These are phyloP conservation scores for Viola odorata DNA, from an alignment of 345 rosid species.

Conservation along the genomic window DNA sequence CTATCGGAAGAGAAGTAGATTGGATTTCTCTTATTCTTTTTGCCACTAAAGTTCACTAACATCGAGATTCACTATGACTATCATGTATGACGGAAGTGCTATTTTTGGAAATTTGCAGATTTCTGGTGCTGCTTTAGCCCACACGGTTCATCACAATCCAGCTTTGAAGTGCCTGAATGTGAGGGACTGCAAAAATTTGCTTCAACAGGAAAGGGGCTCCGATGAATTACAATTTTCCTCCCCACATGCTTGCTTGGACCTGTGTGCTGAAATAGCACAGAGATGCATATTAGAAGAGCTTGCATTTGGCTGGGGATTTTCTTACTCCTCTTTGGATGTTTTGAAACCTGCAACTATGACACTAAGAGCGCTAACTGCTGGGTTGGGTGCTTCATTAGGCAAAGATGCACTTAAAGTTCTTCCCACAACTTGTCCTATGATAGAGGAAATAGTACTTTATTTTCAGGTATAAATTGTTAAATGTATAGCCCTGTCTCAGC, in stretches of 20 bases:
- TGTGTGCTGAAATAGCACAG: constrained; percentile 36
- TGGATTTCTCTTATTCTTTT: too few relatives aligned
- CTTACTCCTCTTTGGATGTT: constrained; percentile 42
- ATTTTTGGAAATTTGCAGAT: constrained; percentile 39
- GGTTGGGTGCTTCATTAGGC: constrained; percentile 71
- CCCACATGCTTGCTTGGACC: constrained; percentile 21
- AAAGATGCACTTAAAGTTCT: constrained; percentile 48
- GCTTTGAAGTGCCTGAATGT: constrained; percentile 56
- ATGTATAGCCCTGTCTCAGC: too few relatives aligned
- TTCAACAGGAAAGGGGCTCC: constrained; percentile 26
- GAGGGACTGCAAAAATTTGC: constrained; percentile 58
- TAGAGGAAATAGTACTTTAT: constrained; percentile 50
- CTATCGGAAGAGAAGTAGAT: too few relatives aligned
- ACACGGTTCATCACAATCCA: constrained; percentile 43
- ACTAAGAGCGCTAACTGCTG: constrained; percentile 45
- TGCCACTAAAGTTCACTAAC: too few relatives aligned
- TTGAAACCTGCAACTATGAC: constrained; percentile 49
- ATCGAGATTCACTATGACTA: too few relatives aligned
- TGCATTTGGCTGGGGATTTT: constrained; percentile 73
- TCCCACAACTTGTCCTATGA: constrained; percentile 51
- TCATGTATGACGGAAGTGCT: too few relatives aligned
- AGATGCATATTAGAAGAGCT: constrained; percentile 49
- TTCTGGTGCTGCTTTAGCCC: constrained; percentile 48
- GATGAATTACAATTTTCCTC: constrained; percentile 20
- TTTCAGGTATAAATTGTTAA: constrained; percentile 54